Conservation (phyloP, 2,329 filamentous ascomycete species). For the Aspergillus tamarii region DNA sequence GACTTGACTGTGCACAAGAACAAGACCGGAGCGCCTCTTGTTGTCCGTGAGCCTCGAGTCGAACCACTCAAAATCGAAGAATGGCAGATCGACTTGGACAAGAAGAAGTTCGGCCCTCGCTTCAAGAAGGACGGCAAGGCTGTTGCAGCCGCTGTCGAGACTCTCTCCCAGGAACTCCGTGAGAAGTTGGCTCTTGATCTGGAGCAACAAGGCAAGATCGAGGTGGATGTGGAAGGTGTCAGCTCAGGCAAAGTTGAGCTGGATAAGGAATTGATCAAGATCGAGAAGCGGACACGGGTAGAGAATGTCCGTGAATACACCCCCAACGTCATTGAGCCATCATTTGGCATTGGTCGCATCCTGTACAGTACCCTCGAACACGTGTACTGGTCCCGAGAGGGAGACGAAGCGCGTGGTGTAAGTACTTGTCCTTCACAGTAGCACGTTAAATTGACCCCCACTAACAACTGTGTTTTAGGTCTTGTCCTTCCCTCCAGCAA, state of each 20-base stretch:
- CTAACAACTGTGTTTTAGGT: slow-evolving; percentile 51
- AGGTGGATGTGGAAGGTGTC: slow-evolving; percentile 71
- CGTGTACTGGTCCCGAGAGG: slow-evolving; percentile 87
- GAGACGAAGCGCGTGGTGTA: slow-evolving; percentile 84
- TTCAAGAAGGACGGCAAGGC: slow-evolving; percentile 94
- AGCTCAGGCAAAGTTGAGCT: slow-evolving; percentile 77
- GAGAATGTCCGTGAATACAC: slow-evolving; percentile 90
- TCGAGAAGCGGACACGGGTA: slow-evolving; percentile 79
- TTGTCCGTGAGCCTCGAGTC: slow-evolving; percentile 80
- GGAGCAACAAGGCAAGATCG: slow-evolving; percentile 72
- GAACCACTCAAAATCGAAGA: slow-evolving; percentile 81
- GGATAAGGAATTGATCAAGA: slow-evolving; percentile 75
- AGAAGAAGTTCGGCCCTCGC: slow-evolving; percentile 91
- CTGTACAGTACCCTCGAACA: slow-evolving; percentile 93
- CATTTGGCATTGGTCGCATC: slow-evolving; percentile 94
- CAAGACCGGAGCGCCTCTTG: slow-evolving; percentile 82
- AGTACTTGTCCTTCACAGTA: slow-evolving; percentile 44
- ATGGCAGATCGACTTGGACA: slow-evolving; percentile 85
- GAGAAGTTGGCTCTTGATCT: slow-evolving; percentile 79
- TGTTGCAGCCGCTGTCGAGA: slow-evolving; percentile 77
- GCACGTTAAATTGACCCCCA: background rate
- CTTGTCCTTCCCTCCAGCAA: slow-evolving; percentile 72
- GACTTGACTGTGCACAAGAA: slow-evolving; percentile 91
- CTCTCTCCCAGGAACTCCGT: slow-evolving; percentile 76
- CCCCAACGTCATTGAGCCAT: slow-evolving; percentile 95